Conservation (phyloP, 257 asterid species). For the Solanum okadae region DNA sequence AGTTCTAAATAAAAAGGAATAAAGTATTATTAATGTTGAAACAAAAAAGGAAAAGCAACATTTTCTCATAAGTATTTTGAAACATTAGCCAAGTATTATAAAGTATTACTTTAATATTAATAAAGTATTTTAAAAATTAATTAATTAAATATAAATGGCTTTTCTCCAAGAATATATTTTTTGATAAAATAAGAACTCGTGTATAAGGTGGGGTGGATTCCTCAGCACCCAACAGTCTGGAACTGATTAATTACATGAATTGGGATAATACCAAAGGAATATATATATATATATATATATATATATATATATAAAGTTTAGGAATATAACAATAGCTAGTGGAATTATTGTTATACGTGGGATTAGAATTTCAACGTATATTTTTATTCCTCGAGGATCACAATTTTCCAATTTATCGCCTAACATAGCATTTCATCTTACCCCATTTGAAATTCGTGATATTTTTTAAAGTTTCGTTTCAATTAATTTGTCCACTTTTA, state of each 20-base stretch:
- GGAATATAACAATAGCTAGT: neutral
- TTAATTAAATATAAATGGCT: neutral
- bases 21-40: neutral
- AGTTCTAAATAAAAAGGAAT: neutral
- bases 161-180: neutral
- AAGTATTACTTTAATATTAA: too few relatives aligned
- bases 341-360: constrained; percentile 1
- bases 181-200: neutral
- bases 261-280: constrained; percentile 6
- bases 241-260: constrained; percentile 5
- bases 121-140: too few relatives aligned
- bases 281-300: neutral
- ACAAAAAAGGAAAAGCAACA: too few relatives aligned
- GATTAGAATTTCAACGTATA: constrained; percentile 19
- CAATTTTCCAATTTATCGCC: neutral
- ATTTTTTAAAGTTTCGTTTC: too few relatives aligned
- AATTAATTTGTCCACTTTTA: too few relatives aligned
- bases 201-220: constrained; percentile 11
- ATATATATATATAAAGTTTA: neutral
- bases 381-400: constrained; percentile 12
- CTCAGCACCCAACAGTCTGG: constrained; percentile 17
- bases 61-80: too few relatives aligned
- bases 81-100: too few relatives aligned
- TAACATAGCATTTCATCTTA: neutral
- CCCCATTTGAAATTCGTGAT: too few relatives aligned